Evolutionary conservation across 75 land plant genomes (phyloP).

Genomic region (Cryptomeria japonica): DNA sequence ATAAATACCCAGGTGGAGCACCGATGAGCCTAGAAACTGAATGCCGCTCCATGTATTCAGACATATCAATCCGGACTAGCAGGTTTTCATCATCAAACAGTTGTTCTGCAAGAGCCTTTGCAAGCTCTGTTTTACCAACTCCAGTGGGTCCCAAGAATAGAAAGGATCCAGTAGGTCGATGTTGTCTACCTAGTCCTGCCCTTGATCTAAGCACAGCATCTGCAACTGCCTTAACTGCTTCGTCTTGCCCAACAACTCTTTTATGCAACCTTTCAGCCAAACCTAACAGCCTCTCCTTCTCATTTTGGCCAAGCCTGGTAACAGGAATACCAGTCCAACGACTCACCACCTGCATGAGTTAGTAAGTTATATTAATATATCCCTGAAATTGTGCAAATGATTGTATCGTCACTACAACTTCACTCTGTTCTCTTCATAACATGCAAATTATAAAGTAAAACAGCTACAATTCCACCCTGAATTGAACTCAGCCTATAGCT

Average conservation of each 20-base stretch:
- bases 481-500: neutral
- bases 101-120: slow-evolving; percentile 97
- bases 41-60: slow-evolving; percentile 84
- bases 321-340: slow-evolving; percentile 99
- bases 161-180: slow-evolving; percentile 94
- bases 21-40: slow-evolving; percentile 81
- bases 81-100: slow-evolving; percentile 94
- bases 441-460: neutral
- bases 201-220: slow-evolving; percentile 91
- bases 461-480: neutral
- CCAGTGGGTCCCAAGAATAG: slow-evolving; percentile 98
- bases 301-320: slow-evolving; percentile 92
- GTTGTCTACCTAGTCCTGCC: slow-evolving; percentile 87
- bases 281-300: slow-evolving; percentile 80
- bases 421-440: neutral
- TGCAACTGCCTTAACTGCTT: slow-evolving; percentile 87
- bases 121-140: slow-evolving; percentile 98
- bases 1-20: slow-evolving; percentile 93
- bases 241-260: slow-evolving; percentile 93
- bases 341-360: slow-evolving; percentile 65
- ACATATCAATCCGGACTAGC: slow-evolving; percentile 84
- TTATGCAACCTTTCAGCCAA: slow-evolving; percentile 78
- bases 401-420: neutral
- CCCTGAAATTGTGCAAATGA: neutral
- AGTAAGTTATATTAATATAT: neutral